Base-by-base conservation (phyloP, 1,284 basidiomycete genomes). In the Malassezia japonica region DNA sequence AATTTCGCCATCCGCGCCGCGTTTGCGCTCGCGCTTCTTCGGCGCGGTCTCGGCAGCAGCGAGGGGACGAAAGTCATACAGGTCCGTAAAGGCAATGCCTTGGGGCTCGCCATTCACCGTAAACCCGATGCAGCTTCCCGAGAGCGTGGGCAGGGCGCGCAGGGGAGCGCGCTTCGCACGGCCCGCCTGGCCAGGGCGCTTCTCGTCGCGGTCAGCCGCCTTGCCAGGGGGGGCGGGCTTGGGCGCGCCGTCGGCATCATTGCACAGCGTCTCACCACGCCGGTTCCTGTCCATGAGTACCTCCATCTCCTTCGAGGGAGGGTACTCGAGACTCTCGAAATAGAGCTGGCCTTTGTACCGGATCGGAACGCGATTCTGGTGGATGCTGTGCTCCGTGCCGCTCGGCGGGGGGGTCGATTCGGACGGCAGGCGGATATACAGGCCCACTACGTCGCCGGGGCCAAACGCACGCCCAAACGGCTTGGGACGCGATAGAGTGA, bases 281-380 rank as follows among this genome's bases (percentile, higher is more conserved):
- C 74, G 66, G 25, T 73, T 64, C 45, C 74, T 70, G 16, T 77
- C 76, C 56, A 77, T 76, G 20, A 79, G 66, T 33, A 70, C 78
- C 23, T 82, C 79, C 94, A 99, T 98, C 76, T 98, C 94, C 72
- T 91, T 92, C n/a, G 80, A 82, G 50, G 83, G 81, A 1, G 83
- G 76, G 72, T 95, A 96, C 74, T 98, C 92, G 60, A 89, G 79
- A 57, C 83, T 84, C 75, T 99, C 94, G 72, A 95, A 96, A 72
- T 94, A 92, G 57, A 88, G 83, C 74, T 92, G 88, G n/a, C 86
- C 87, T 74, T 91, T 91, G 77, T 89, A 88, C 50, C 87, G 84
- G 68, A 99, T 92, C 2, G 91, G 82, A 48, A 72, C 56, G 3
- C 65, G 60, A 20, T 71, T 70, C 20, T 67, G 48, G n/a, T 53